A percentile compares a stretch with the other conserved stretches of the same genome.
phyloP scores from a whole-genome alignment of 164 flowering plant species.

The Kingdonia uniflora region DNA sequence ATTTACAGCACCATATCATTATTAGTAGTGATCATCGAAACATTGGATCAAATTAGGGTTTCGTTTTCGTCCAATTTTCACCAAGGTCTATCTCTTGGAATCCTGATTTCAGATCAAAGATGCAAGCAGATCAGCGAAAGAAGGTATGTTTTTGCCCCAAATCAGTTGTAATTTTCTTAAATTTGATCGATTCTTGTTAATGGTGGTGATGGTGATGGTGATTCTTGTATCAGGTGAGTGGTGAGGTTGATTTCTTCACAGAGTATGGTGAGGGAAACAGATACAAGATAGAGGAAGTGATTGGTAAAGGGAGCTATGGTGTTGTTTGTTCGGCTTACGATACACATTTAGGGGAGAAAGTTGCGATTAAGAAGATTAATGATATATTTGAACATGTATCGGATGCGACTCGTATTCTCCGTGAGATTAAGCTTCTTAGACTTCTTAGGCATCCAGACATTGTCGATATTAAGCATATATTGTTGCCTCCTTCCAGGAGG shows the following conservation, averaged over 20 bases:
- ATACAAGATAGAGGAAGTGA: constrained; percentile 86
- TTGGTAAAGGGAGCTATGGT: constrained; percentile 98
- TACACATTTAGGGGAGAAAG: constrained; percentile 85
- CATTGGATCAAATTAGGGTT: no score
- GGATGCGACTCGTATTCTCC: constrained; percentile 93
- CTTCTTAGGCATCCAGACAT: constrained; percentile 92
- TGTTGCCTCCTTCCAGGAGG: constrained; percentile 93
- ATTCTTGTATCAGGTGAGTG: constrained; percentile 45
- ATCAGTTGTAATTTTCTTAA: background rate
- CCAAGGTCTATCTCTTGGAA: no score
- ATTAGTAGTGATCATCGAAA: no score
- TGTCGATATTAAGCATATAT: constrained; percentile 93
- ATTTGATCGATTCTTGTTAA: background rate
- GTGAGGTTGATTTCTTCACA: constrained; percentile 82
- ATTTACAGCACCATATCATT: no score
- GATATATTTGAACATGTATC: constrained; percentile 97
- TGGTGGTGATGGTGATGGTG: background rate
- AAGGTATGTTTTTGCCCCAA: constrained; percentile 33
- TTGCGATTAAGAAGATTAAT: constrained; percentile 94
- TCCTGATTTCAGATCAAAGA: no score
- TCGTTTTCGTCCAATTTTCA: no score
- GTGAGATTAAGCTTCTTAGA: constrained; percentile 92
- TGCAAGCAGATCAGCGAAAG: constrained; percentile 76
- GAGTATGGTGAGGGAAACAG: constrained; percentile 94
- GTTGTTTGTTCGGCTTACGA: constrained; percentile 92